A percentile compares a stretch with the other conserved stretches of the same genome.
Conservation (phyloP, 441 rosid species). For the Arabidopsis hybrid region DNA sequence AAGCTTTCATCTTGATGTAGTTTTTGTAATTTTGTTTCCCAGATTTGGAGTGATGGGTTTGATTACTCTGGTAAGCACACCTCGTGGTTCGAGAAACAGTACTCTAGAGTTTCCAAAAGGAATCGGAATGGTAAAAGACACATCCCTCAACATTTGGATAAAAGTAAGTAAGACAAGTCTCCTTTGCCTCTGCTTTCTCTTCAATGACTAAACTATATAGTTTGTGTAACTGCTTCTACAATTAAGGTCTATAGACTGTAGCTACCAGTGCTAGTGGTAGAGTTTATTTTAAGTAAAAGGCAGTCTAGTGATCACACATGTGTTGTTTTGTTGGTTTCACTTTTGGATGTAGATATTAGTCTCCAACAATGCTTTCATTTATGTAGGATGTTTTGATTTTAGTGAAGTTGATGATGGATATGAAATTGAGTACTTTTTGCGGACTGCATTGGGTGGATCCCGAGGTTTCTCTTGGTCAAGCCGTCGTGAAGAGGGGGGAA, state of each 20-base stretch:
- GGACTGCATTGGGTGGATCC: constrained; percentile 64
- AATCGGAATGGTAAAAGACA: constrained; percentile 44
- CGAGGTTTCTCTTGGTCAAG: constrained; percentile 63
- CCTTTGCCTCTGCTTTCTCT: constrained; percentile 10
- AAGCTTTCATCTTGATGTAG: constrained; percentile 17
- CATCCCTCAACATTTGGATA: constrained; percentile 44
- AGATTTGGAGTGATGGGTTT: constrained; percentile 61
- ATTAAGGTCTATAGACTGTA: neutral
- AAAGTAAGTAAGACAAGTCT: constrained; percentile 72
- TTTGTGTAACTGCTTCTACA: neutral
- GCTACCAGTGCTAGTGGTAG: constrained; percentile 3
- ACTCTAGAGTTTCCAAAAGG: constrained; percentile 52
- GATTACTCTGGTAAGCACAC: constrained; percentile 53
- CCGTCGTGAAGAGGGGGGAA: constrained; percentile 52
- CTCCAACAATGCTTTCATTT: constrained; percentile 50
- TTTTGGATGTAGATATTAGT: constrained; percentile 47
- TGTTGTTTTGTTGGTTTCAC: constrained; percentile 12
- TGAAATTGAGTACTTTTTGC: constrained; percentile 59
- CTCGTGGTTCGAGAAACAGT: constrained; percentile 68
- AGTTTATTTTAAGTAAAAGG: neutral
- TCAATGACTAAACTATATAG: neutral
- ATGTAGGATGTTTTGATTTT: constrained; percentile 65
- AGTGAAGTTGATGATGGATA: constrained; percentile 54
- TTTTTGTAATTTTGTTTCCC: constrained; percentile 15
- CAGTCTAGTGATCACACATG: neutral